phyloP scores from a whole-genome alignment of 495 filamentous ascomycete species.

The Trichoderma erinaceum region DNA sequence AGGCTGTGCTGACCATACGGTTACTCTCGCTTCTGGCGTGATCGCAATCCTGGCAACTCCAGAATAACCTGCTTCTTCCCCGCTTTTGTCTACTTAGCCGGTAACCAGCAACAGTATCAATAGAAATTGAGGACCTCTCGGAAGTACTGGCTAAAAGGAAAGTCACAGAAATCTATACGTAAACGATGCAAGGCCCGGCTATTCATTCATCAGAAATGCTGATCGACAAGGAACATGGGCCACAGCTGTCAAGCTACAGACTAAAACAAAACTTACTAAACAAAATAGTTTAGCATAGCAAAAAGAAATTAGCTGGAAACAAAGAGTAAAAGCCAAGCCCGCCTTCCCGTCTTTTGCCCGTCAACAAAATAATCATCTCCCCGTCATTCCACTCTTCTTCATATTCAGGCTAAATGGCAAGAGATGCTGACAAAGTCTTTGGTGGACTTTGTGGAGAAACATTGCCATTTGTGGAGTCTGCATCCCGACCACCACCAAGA shows the following conservation, averaged over 20 bases:
- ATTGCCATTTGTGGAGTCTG: neutral
- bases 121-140: neutral
- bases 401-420: conserved; percentile 8
- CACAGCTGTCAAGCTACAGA: neutral
- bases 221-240: neutral
- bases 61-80: neutral
- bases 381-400: neutral
- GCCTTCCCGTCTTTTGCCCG: neutral
- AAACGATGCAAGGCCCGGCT: neutral
- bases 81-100: conserved; percentile 12
- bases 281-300: neutral
- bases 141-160: conserved; percentile 6
- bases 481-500: neutral
- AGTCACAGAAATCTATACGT: neutral
- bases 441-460: neutral
- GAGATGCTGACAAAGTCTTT: neutral
- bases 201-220: neutral
- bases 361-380: neutral
- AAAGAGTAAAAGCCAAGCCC: neutral
- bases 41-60: neutral
- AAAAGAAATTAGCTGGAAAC: neutral
- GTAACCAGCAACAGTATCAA: neutral
- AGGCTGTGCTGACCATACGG: neutral
- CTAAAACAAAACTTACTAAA: conserved; percentile 5
- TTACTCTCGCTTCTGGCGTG: neutral